Conservation (phyloP, 139 green algal genomes). For the Yamagishiella unicocca region DNA sequence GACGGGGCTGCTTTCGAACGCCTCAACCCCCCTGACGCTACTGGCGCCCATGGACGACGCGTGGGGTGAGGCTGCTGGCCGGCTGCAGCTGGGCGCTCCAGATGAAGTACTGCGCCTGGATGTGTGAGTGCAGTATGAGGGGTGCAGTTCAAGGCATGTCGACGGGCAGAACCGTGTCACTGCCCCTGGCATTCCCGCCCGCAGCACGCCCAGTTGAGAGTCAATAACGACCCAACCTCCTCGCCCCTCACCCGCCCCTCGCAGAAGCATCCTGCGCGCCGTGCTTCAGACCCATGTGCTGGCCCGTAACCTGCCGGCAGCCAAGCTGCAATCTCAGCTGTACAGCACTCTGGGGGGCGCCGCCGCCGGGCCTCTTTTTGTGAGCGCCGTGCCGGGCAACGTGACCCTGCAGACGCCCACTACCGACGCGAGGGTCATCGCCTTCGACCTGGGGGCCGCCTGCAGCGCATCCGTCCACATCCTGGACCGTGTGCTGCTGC, state of each 20-base stretch:
- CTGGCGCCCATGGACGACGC: slow-evolving; percentile 24
- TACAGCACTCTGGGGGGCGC: not conserved
- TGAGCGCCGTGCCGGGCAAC: not conserved
- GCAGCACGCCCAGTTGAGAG: no score
- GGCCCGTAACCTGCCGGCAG: not conserved
- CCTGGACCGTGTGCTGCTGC: slow-evolving; percentile 7
- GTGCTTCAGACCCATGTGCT: slow-evolving; percentile 7
- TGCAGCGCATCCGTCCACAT: not conserved
- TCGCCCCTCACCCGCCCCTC: no score
- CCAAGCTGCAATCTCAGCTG: slow-evolving; percentile 1
- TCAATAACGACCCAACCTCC: no score
- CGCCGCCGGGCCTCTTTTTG: not conserved
- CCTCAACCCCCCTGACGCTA: not conserved
- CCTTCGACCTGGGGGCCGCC: not conserved
- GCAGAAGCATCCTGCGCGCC: not conserved
- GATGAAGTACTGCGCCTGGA: not conserved
- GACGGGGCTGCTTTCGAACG: not conserved
- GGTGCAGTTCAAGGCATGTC: no score
- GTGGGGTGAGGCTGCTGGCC: not conserved
- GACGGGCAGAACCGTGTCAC: no score
- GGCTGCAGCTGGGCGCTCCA: not conserved
- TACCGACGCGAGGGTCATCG: slow-evolving; percentile 2
- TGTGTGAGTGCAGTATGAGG: no score
- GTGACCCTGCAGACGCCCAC: slow-evolving; percentile 26
- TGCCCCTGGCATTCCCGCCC: no score